These are phyloP conservation scores for Colletotrichum coccodes DNA, from an alignment of 2,329 filamentous ascomycete species.

Conservation along the genomic window DNA sequence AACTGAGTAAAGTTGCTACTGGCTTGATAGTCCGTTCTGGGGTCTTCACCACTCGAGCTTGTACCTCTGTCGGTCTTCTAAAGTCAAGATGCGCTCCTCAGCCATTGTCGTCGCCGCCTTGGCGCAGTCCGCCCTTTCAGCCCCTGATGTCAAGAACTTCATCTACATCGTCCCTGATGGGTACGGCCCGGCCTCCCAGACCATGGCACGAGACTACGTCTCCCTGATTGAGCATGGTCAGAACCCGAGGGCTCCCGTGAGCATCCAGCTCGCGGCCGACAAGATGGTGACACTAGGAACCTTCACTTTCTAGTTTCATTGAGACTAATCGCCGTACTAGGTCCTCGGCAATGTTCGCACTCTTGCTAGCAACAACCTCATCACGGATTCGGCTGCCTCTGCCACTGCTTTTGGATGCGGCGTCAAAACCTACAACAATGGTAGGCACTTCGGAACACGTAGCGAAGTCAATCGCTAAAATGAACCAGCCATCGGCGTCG, in stretches of 20 bases:
- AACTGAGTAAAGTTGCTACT: background rate
- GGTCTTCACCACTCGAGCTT: background rate
- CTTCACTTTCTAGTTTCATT: background rate
- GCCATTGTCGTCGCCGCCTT: conserved; percentile 9
- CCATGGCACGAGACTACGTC: conserved; percentile 40
- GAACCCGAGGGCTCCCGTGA: conserved; percentile 33
- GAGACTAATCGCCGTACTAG: conserved; percentile 15
- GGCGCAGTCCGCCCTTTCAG: conserved; percentile 18
- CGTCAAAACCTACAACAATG: conserved; percentile 49
- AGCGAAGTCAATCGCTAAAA: background rate
- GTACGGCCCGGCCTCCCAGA: conserved; percentile 43
- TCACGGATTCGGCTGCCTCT: conserved; percentile 52
- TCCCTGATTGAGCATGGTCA: conserved; percentile 36
- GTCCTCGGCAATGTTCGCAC: conserved; percentile 43
- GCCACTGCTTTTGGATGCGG: conserved; percentile 52
- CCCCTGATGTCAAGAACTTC: conserved; percentile 40
- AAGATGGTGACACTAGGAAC: conserved; percentile 27
- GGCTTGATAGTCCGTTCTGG: background rate
- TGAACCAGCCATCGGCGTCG: conserved; percentile 43
- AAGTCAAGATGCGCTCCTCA: conserved; percentile 29
- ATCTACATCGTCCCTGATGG: conserved; percentile 46
- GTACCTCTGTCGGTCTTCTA: background rate
- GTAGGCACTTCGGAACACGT: background rate
- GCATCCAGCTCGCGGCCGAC: conserved; percentile 36
- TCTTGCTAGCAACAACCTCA: conserved; percentile 44